Evolutionary conservation across 192 early-diverging fungal species (phyloP).

Genomic region (Coemansia sp.): DNA sequence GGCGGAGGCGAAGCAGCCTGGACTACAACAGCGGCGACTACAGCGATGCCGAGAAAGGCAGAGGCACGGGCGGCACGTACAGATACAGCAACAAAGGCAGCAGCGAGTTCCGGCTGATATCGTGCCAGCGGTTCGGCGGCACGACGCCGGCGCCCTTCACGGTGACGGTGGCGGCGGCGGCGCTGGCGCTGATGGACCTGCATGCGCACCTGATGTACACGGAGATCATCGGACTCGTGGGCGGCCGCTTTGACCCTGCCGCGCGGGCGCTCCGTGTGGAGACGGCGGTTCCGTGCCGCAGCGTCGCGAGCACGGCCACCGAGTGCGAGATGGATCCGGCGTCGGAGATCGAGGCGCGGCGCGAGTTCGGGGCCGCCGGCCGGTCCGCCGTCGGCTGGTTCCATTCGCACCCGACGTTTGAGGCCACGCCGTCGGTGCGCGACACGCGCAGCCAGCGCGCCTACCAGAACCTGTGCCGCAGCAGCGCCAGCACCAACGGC

Average conservation of each 20-base stretch:
- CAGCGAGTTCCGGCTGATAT: conserved; percentile 47
- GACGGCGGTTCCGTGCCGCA: conserved; percentile 78
- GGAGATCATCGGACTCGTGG: conserved; percentile 92
- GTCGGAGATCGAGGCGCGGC: conserved; percentile 81
- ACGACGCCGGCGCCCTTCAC: conserved; percentile 15
- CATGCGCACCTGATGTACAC: conserved; percentile 88
- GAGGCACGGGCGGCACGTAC: conserved; percentile 1
- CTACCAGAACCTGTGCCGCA: conserved; percentile 81
- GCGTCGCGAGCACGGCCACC: conserved; percentile 71
- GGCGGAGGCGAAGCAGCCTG: conserved; percentile 4
- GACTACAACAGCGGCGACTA: conserved; percentile 7
- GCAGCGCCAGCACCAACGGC: too few species aligned
- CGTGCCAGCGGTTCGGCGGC: conserved; percentile 23
- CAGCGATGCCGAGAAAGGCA: conserved; percentile 4
- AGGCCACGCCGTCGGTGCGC: conserved; percentile 81
- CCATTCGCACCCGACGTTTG: conserved; percentile 95
- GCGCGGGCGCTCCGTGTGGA: conserved; percentile 59
- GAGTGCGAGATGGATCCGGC: conserved; percentile 95
- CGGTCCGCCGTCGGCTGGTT: conserved; percentile 89
- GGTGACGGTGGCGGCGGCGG: conserved; percentile 26
- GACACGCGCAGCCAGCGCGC: conserved; percentile 88
- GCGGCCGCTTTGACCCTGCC: conserved; percentile 67
- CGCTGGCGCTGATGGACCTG: conserved; percentile 87
- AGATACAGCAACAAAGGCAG: conserved; percentile 4
- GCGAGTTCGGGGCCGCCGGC: conserved; percentile 64